Conservation (phyloP, 2,329 filamentous ascomycete genomes). For the Pseudonectria foliicola region DNA sequence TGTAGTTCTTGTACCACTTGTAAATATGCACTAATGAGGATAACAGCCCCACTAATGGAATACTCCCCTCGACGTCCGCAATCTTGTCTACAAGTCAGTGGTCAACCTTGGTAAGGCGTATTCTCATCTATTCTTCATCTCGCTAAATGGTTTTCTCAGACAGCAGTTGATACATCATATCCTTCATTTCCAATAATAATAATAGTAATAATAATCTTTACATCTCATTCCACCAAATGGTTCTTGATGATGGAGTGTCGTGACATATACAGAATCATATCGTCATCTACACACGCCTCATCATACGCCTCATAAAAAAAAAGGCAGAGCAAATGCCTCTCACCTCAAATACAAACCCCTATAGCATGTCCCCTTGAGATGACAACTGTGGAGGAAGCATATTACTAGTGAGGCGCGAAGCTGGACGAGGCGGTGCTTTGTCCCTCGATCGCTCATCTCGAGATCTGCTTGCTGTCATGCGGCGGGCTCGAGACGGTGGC, state of each 20-base stretch:
- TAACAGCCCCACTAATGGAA: neutral
- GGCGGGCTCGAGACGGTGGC: conserved; percentile 38
- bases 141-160: no score
- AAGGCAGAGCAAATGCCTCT: neutral
- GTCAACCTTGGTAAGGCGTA: no score
- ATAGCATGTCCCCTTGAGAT: conserved; percentile 31
- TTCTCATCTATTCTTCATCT: no score
- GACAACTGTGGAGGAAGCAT: conserved; percentile 26
- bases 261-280: neutral
- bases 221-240: conserved; percentile 2
- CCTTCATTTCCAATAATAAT: no score
- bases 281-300: neutral
- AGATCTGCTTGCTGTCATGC: conserved; percentile 25
- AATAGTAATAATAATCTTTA: no score
- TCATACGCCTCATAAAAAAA: neutral
- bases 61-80: conserved; percentile 1
- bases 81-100: no score
- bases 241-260: neutral
- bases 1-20: no score
- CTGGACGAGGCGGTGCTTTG: conserved; percentile 31
- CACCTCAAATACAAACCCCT: conserved; percentile 6
- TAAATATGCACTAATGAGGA: neutral
- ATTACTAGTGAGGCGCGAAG: conserved; percentile 34
- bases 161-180: no score
- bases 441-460: conserved; percentile 27